Evolutionary conservation across 73 alveolate genomes (phyloP).

Genomic region (Symbiodinium pilosum): DNA sequence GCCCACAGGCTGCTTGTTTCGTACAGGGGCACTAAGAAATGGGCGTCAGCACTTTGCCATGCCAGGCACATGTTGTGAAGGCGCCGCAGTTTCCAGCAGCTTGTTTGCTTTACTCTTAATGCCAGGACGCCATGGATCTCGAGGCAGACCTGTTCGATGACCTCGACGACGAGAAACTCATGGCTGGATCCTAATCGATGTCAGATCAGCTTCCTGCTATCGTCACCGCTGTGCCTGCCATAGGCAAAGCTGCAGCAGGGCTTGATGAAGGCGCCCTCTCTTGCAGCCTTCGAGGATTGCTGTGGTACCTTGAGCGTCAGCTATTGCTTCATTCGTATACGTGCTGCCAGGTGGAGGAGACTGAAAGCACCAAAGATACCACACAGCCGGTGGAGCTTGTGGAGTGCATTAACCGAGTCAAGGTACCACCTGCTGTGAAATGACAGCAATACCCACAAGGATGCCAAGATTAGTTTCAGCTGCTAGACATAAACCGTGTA

Average conservation of each 20-base stretch:
- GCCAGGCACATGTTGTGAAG: no score
- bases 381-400: constrained; percentile 12
- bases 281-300: no score
- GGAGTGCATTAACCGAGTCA: not conserved
- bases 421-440: not conserved
- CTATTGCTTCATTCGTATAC: no score
- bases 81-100: no score
- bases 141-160: constrained; percentile 1
- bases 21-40: not conserved
- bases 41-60: no score
- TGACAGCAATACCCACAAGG: no score
- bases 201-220: no score
- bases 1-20: not conserved
- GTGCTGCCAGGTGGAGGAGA: not conserved
- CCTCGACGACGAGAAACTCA: not conserved
- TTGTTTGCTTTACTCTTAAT: no score
- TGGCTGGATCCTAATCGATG: not conserved
- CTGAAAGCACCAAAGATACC: not conserved
- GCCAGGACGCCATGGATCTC: not conserved
- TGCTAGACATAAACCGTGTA: no score
- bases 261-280: not conserved
- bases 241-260: constrained; percentile 13
- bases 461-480: no score
- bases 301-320: no score
- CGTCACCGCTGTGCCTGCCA: not conserved